Evolutionary conservation across 495 filamentous ascomycete species (phyloP), one percentile per base, ranked within the genome.

Genomic region (Amniculicola lignicola): DNA sequence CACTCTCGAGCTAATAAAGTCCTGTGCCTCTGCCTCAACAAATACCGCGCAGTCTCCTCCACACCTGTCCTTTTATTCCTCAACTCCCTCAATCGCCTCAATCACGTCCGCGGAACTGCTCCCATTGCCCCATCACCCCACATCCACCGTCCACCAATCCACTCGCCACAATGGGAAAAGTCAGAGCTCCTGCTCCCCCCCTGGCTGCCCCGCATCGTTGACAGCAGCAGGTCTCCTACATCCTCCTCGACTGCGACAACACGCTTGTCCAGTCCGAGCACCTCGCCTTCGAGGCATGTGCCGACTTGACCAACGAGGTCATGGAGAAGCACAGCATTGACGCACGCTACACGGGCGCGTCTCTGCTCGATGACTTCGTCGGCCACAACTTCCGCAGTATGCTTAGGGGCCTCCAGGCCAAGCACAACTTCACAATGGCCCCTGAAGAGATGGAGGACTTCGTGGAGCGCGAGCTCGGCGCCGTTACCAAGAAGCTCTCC

Each of bases 181-280:
- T 51, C 39, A 10, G 44, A 1, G 4, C n/a, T 16, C 28, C 33
- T 50, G 56, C 40, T 15, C n/a, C 47, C 46, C 21, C 54, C 35
- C 16, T 51, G n/a, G 35, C 39, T 38, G 57, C 49, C 50, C 58
- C 57, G 24, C 44, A 16, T 29, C 46, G 22, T 42, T 33, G 9
- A 18, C 7, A 40, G 16, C 29, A 33, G 6, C 70, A 89, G 86
- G 84, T 85, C 72, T 87, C 84, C 29, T 79, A 87, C 68, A 75
- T 96, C 73, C 88, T 96, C 72, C 84, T 95, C 74, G 91, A 96
- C 76, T 96, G 91, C 77, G 91, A 96, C 82, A 96, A 96, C 79
- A 96, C 91, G 48, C 88, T 96, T 65, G 88, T 90, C 74, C 84
- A 94, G 66, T 94, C 89, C 54, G 91, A 96, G 75, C 82, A 81